Base-by-base conservation (phyloP, 2,329 filamentous ascomycete genomes). In the Colletotrichum acutatum region DNA sequence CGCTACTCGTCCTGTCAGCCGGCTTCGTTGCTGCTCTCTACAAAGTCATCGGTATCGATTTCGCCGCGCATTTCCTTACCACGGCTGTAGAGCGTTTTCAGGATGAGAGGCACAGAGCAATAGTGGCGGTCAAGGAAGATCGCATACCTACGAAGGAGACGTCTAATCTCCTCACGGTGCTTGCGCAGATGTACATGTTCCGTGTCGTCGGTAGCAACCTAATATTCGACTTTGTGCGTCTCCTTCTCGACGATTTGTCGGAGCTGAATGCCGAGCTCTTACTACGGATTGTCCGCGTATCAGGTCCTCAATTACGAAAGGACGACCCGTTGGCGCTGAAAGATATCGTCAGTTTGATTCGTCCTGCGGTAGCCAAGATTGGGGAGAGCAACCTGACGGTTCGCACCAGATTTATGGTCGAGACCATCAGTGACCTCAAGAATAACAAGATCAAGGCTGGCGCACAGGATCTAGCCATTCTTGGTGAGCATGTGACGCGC, bases 321-420 rank as follows among this genome's bases (percentile, higher is more conserved):
- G 97, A 99, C 75, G 96, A 99, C 77, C 93, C 96, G 0, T 92
- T 94, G 46, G 88, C 96, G 0, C 85, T 99, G 62, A 98, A 97
- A 80, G 94, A 97, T 74, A 97, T 99, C 74, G 92, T 98, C 6
- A 85, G 92, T 12, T 87, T 95, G 62, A 89, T 98, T 71, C 94
- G 94, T 75, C 91, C 92, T 26, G 90, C 92, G 1, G 89, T 95
- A 3, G 86, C 90, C 0, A 91, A 90, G 72, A 85, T 88, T 46
- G 94, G 93, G 5, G 90, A 94, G 77, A 85, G 86, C 14, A 93
- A 91, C 24, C 85, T 98, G 32, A 96, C 95, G 1, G 94, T 95
- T 11, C 92, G 97, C 68, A 98, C 96, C 1, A 97, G 94, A 76
- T 98, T 98, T 83, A 98, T 98, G 95, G 94, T 99, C 64, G 96